Evolutionary conservation across 176 grass and related monocot species (phyloP).

Genomic region (Oryza officinalis): DNA sequence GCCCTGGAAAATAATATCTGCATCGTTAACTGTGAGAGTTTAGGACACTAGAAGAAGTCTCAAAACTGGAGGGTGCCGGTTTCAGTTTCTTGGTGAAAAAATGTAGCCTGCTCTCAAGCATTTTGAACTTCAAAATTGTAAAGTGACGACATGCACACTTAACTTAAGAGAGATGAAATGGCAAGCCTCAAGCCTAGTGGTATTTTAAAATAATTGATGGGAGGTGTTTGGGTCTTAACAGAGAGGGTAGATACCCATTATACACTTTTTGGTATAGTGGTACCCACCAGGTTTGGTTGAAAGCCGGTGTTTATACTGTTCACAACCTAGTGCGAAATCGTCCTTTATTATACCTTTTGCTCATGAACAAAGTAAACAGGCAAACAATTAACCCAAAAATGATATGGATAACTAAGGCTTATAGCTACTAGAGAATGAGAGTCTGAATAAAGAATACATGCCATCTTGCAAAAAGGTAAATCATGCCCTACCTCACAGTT

Average conservation of each 20-base stretch:
- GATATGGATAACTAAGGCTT: background rate
- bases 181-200: too few relatives aligned
- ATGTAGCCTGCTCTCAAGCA: too few relatives aligned
- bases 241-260: too few relatives aligned
- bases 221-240: too few relatives aligned
- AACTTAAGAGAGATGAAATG: too few relatives aligned
- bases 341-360: background rate
- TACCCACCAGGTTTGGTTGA: background rate
- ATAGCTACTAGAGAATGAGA: background rate
- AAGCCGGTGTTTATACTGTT: background rate
- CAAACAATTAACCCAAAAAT: background rate
- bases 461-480: background rate
- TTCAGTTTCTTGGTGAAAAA: too few relatives aligned
- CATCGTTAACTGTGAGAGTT: background rate
- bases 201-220: too few relatives aligned
- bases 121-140: too few relatives aligned
- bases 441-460: background rate
- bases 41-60: too few relatives aligned
- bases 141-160: too few relatives aligned
- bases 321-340: background rate
- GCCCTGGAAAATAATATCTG: background rate
- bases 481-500: constrained; percentile 12
- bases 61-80: too few relatives aligned
- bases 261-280: too few relatives aligned
- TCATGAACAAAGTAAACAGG: background rate